phyloP scores from a whole-genome alignment of 495 filamentous ascomycete genomes.

The Hyaloscypha finlandica region DNA sequence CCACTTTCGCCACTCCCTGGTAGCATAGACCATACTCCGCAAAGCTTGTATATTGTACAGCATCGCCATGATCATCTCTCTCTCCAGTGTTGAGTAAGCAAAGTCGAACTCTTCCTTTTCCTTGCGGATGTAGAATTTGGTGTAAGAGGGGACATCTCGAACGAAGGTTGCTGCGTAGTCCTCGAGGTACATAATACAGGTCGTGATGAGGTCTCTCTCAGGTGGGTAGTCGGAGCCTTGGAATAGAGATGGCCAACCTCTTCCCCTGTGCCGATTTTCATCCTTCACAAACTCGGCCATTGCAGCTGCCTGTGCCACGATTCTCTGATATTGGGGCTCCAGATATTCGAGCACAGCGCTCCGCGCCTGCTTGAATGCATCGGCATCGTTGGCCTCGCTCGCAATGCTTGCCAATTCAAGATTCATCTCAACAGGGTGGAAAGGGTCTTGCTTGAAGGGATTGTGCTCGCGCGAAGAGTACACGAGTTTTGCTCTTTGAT shows the following conservation, averaged over 20 bases:
- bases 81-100: neutral
- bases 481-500: too few relatives aligned
- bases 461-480: too few relatives aligned
- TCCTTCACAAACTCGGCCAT: neutral
- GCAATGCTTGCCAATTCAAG: neutral
- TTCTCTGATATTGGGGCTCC: slow-evolving; percentile 14
- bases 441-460: too few relatives aligned
- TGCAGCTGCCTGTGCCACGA: neutral
- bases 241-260: too few relatives aligned
- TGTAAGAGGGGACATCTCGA: neutral
- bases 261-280: neutral
- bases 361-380: neutral
- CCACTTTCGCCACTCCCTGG: too few relatives aligned
- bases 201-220: too few relatives aligned
- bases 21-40: too few relatives aligned
- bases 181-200: neutral
- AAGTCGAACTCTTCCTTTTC: neutral
- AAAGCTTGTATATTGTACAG: too few relatives aligned
- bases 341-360: slow-evolving; percentile 8
- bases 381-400: neutral
- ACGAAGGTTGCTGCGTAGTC: neutral
- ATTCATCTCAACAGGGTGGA: too few relatives aligned
- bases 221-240: too few relatives aligned
- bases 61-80: neutral
- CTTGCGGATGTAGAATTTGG: neutral